Conservation (phyloP, 768 basidiomycete genomes). For the Phlebiopsis gigantea region DNA sequence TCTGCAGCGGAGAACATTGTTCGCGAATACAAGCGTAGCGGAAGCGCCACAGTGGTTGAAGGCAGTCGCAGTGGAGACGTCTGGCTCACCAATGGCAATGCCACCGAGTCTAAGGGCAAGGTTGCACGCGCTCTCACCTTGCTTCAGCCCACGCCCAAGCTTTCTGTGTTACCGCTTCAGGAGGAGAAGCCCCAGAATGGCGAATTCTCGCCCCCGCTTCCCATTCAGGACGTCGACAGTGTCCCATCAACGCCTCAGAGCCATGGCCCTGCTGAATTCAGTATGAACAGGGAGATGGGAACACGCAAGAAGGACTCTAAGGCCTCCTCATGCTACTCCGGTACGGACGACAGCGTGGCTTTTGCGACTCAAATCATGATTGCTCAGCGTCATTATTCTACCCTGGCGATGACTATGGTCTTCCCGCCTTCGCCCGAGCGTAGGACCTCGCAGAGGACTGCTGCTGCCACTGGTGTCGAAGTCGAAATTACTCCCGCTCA, state of each 20-base stretch:
- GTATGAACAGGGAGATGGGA: constrained; percentile 26
- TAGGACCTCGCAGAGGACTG: constrained; percentile 23
- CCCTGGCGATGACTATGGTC: constrained; percentile 60
- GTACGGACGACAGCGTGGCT: constrained; percentile 43
- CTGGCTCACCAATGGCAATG: constrained; percentile 71
- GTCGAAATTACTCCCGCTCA: constrained; percentile 25
- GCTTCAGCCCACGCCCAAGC: constrained; percentile 57
- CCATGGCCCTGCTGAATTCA: constrained; percentile 53
- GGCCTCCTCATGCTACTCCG: constrained; percentile 49
- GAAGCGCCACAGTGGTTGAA: constrained; percentile 61
- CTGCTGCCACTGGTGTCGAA: constrained; percentile 27
- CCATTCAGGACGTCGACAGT: constrained; percentile 46
- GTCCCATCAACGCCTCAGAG: constrained; percentile 50
- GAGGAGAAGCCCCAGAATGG: constrained; percentile 40
- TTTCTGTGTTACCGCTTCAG: constrained; percentile 59
- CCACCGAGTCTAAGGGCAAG: constrained; percentile 59
- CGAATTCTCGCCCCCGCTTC: constrained; percentile 49
- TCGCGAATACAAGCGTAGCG: constrained; percentile 59
- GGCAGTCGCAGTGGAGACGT: constrained; percentile 69
- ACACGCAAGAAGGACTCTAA: constrained; percentile 42
- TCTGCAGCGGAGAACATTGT: constrained; percentile 36
- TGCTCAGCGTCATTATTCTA: constrained; percentile 68
- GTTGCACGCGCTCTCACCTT: constrained; percentile 58
- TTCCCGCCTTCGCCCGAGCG: constrained; percentile 45
- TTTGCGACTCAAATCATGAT: constrained; percentile 61